A percentile compares a stretch with the other conserved stretches of the same genome.
Evolutionary conservation across 164 flowering plant genomes (phyloP).

Genomic region (Berberis vulgaris): DNA sequence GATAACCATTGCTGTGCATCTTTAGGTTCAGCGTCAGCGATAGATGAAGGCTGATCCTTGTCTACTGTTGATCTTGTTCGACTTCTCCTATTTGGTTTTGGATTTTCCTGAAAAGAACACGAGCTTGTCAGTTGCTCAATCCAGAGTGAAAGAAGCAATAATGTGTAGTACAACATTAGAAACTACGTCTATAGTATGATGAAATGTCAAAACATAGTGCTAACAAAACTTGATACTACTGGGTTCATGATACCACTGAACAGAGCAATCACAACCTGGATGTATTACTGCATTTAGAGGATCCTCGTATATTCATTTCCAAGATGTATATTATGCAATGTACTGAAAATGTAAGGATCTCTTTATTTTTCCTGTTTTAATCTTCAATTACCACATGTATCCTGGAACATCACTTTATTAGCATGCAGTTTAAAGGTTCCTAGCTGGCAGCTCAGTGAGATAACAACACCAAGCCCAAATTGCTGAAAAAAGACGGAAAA

Average conservation of each 20-base stretch:
- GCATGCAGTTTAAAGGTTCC: too few relatives aligned
- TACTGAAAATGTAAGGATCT: too few relatives aligned
- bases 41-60: conserved; percentile 7
- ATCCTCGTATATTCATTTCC: too few relatives aligned
- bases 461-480: too few relatives aligned
- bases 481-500: too few relatives aligned
- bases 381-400: too few relatives aligned
- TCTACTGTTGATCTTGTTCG: conserved; percentile 6
- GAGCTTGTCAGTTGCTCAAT: background rate
- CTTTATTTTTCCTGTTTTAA: too few relatives aligned
- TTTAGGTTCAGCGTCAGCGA: conserved; percentile 49
- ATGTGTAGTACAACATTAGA: background rate
- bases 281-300: background rate
- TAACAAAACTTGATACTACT: background rate
- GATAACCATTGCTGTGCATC: conserved; percentile 58
- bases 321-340: too few relatives aligned
- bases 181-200: background rate
- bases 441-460: too few relatives aligned
- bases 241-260: background rate
- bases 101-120: conserved; percentile 5
- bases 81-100: conserved; percentile 1
- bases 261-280: background rate
- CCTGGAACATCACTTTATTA: too few relatives aligned
- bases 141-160: background rate
- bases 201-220: background rate